Evolutionary conservation across 2,329 filamentous ascomycete species (phyloP), one percentile per base, ranked within the genome.

Genomic region (Colletotrichum sp.): DNA sequence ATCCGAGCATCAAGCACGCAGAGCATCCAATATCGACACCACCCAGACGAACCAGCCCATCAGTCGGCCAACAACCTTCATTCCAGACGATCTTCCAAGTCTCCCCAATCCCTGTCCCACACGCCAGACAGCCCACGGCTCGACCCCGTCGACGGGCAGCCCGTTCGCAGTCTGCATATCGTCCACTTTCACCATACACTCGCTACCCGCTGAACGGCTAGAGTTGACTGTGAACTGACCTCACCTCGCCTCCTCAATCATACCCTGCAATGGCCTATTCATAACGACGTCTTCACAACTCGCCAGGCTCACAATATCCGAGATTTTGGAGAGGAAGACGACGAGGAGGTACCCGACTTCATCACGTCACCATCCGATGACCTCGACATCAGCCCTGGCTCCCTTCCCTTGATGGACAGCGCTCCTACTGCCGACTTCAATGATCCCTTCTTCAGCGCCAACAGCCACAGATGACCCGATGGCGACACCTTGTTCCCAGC

Each of bases 161-260:
- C 30, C 36, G 30, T 70, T 70, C 44, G 32, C 71, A 36, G 57
- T 52, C 61, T 70, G 57, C 65, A 63, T 44, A 44, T 69, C 70
- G 32, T 70, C 57, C 19, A 34, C 59, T 36, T 39, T 25, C n/a
- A 66, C 25, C 62, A 25, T 13, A 27, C 61, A 25, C n/a, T 36
- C 25, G 49, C n/a, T 52, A 52, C 44, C n/a, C 44, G 25, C 62
- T 63, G 59, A 19, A 55, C 27, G 49, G 25, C 69, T 44, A 19
- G 30, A n/a, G 49, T 27, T 72, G 55, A 52, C 61, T 61, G 27
- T 27, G 44, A 49, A 44, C 72, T 75, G 68, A 72, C 72, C 72
- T 72, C 73, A 75, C 32, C 73, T 66, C 49, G 62, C 63, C 63
- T 70, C 73, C 59, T 27, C 72, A 29, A 67, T 72, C 62, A 22